Conservation (phyloP, 306 rosid genomes). For the Prunus campanulata region DNA sequence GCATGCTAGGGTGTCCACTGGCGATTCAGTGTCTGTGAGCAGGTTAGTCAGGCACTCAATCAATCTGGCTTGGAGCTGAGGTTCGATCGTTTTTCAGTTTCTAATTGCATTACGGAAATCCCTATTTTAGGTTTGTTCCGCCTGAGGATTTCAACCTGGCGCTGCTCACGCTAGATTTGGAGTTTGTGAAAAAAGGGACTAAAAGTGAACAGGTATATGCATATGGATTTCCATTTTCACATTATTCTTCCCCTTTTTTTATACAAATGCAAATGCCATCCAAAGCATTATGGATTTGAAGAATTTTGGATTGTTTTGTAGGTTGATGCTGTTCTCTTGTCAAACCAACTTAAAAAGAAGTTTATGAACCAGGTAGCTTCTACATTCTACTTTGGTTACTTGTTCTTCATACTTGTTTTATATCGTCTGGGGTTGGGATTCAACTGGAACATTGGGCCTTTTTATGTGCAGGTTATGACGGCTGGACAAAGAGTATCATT, state of each 20-base stretch:
- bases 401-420: neutral
- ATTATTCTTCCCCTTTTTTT: neutral
- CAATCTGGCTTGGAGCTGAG: neutral
- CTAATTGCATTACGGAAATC: slow-evolving; percentile 4
- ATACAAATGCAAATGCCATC: neutral
- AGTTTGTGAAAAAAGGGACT: slow-evolving; percentile 67
- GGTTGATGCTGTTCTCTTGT: slow-evolving; percentile 83
- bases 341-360: slow-evolving; percentile 64
- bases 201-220: slow-evolving; percentile 76
- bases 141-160: slow-evolving; percentile 81
- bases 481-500: slow-evolving; percentile 83
- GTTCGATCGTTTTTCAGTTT: neutral
- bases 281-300: neutral
- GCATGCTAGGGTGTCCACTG: slow-evolving; percentile 69
- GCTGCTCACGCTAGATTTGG: slow-evolving; percentile 75
- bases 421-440: neutral
- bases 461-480: slow-evolving; percentile 72
- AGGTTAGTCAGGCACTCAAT: slow-evolving; percentile 38
- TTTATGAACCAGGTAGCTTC: slow-evolving; percentile 65
- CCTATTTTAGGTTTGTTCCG: slow-evolving; percentile 58
- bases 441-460: slow-evolving; percentile 13
- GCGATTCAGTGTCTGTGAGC: slow-evolving; percentile 49
- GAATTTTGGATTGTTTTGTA: slow-evolving; percentile 30
- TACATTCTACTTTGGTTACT: neutral
- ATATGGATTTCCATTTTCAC: slow-evolving; percentile 3